These are phyloP conservation scores for Margaritispora aquatica DNA, from an alignment of 495 filamentous ascomycete genomes.

Conservation along the genomic window DNA sequence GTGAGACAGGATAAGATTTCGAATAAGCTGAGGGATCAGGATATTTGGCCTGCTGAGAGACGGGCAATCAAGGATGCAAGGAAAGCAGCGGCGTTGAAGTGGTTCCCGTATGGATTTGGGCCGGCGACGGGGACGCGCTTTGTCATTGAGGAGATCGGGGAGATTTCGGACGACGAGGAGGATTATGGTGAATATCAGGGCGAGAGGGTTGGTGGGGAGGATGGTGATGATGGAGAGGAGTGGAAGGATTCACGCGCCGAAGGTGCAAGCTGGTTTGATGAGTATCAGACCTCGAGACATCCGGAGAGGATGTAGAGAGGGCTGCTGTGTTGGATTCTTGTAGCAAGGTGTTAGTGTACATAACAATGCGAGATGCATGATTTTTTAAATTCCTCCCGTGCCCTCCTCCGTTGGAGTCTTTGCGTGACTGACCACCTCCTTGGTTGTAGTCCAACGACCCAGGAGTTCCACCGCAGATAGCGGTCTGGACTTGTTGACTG, in stretches of 20 bases:
- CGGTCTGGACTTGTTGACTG: too few species aligned
- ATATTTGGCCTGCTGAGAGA: slow-evolving; percentile 22
- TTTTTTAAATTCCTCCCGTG: too few species aligned
- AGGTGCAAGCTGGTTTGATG: slow-evolving; percentile 12
- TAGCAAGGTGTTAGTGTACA: too few species aligned
- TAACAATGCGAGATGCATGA: too few species aligned
- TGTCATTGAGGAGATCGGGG: slow-evolving; percentile 35
- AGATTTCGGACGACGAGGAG: slow-evolving; percentile 35
- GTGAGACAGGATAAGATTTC: slow-evolving; percentile 4
- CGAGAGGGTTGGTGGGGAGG: slow-evolving; percentile 23
- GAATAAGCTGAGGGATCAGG: slow-evolving; percentile 6
- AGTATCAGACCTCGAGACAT: slow-evolving; percentile 4
- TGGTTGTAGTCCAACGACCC: too few species aligned
- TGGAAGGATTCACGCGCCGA: not conserved
- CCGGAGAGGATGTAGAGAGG: not conserved
- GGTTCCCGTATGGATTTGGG: slow-evolving; percentile 37
- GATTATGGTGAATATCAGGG: slow-evolving; percentile 37
- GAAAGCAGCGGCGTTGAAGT: slow-evolving; percentile 32
- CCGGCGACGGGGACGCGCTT: slow-evolving; percentile 29
- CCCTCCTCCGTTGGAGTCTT: too few species aligned
- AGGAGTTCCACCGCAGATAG: too few species aligned
- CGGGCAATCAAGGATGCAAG: slow-evolving; percentile 25
- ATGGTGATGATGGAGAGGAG: too few species aligned
- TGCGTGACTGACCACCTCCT: too few species aligned
- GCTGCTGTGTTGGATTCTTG: too few species aligned